phyloP scores from a whole-genome alignment of 164 flowering plant genomes.

The Protea cynaroides region DNA sequence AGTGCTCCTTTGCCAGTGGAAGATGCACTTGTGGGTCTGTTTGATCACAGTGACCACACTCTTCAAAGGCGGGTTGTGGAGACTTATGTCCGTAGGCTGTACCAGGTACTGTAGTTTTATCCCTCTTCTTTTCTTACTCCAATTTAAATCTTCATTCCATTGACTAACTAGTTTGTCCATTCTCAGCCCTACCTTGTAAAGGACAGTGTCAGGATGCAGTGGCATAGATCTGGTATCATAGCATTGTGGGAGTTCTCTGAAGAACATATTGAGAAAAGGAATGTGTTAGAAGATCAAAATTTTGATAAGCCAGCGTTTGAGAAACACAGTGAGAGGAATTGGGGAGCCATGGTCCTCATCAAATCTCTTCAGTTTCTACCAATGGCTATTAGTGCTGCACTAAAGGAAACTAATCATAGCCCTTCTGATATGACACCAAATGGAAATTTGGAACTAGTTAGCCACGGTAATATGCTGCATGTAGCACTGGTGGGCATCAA shows the following conservation, averaged over 20 bases:
- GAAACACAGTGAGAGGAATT: constrained; percentile 61
- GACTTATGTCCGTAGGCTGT: constrained; percentile 87
- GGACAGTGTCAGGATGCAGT: constrained; percentile 97
- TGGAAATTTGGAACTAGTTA: constrained; percentile 35
- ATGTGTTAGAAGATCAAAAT: constrained; percentile 36
- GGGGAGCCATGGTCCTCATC: constrained; percentile 98
- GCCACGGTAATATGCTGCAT: constrained; percentile 87
- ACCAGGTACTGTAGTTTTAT: constrained; percentile 58
- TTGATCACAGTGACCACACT: constrained; percentile 98
- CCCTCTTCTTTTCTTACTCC: constrained; percentile 9
- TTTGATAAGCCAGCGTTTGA: constrained; percentile 32
- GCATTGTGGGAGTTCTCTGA: constrained; percentile 95
- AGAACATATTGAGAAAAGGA: constrained; percentile 63
- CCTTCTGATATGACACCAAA: constrained; percentile 27
- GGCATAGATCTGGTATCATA: constrained; percentile 96
- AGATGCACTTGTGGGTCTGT: constrained; percentile 95
- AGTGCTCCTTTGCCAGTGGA: constrained; percentile 94
- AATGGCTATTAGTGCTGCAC: constrained; percentile 55
- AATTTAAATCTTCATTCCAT: neutral
- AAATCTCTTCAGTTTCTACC: constrained; percentile 92
- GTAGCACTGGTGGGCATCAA: constrained; percentile 89
- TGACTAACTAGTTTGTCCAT: constrained; percentile 19
- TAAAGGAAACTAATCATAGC: constrained; percentile 64
- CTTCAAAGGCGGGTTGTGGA: constrained; percentile 98
- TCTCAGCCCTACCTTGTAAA: constrained; percentile 90